phyloP scores from a whole-genome alignment of 1,284 basidiomycete species.

The Marasmius fiardii region DNA sequence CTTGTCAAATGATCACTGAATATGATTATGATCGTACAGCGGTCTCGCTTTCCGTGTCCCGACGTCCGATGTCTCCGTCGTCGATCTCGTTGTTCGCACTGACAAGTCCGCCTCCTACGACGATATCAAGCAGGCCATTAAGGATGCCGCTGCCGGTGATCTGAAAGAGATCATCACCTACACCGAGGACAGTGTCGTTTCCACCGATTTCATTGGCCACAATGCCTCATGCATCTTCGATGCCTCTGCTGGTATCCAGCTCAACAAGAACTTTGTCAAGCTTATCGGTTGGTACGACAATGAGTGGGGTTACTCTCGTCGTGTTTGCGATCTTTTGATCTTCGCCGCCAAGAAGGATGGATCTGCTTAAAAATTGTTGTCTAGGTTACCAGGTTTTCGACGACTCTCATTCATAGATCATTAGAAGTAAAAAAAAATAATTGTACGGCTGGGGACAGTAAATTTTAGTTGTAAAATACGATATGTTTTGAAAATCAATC shows the following conservation, averaged over 20 bases:
- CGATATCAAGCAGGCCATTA: slow-evolving; percentile 87
- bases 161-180: slow-evolving; percentile 88
- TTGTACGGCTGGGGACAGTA: no score
- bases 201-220: slow-evolving; percentile 90
- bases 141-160: slow-evolving; percentile 74
- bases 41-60: slow-evolving; percentile 98
- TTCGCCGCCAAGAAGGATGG: slow-evolving; percentile 79
- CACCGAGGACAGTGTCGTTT: slow-evolving; percentile 95
- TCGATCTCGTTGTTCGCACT: slow-evolving; percentile 94
- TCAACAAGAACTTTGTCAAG: slow-evolving; percentile 96
- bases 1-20: not conserved
- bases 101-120: slow-evolving; percentile 88
- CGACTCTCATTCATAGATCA: not conserved
- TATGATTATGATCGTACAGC: slow-evolving; percentile 32
- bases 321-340: slow-evolving; percentile 89
- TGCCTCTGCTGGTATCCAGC: slow-evolving; percentile 88
- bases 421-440: not conserved
- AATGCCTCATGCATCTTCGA: slow-evolving; percentile 86
- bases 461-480: no score
- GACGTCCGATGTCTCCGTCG: slow-evolving; percentile 95
- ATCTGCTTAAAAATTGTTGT: not conserved
- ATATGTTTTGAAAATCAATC: no score
- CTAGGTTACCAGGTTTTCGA: not conserved
- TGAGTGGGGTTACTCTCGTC: slow-evolving; percentile 95
- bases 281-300: slow-evolving; percentile 96